These are phyloP conservation scores for Auxenochlorella protothecoides DNA, from an alignment of 139 green algal species.

Conservation along the genomic window DNA sequence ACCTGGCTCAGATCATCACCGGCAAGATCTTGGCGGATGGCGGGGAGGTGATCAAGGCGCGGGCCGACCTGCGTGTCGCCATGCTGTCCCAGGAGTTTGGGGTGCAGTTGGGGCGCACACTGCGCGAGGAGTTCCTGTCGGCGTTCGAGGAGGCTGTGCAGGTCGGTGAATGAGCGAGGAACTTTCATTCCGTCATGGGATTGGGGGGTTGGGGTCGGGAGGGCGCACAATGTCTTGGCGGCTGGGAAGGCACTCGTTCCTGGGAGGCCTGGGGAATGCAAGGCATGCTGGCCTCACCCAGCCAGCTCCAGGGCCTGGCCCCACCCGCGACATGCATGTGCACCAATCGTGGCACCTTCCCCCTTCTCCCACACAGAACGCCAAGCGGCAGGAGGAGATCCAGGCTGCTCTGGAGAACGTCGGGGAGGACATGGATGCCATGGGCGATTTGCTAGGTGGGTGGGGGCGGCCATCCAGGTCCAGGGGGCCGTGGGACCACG, in stretches of 20 bases:
- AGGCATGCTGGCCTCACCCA: not conserved
- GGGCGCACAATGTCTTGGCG: not conserved
- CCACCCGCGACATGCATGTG: no score
- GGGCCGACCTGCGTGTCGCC: constrained; percentile 75
- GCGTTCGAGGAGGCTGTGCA: constrained; percentile 69
- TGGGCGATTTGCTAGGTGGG: constrained; percentile 77
- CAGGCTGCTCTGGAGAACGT: constrained; percentile 70
- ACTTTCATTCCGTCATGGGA: no score
- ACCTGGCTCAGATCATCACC: constrained; percentile 81
- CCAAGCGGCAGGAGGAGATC: constrained; percentile 59
- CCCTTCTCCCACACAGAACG: constrained; percentile 17
- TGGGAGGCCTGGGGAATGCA: no score
- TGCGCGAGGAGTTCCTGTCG: constrained; percentile 92
- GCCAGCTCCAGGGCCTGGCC: not conserved
- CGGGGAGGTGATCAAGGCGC: constrained; percentile 77
- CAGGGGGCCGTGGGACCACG: no score
- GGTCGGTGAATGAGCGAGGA: constrained; percentile 16
- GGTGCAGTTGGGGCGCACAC: constrained; percentile 73
- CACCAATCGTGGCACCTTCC: not conserved
- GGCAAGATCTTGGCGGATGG: constrained; percentile 73
- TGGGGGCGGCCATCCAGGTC: not conserved
- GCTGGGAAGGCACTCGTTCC: no score
- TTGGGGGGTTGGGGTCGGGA: not conserved
- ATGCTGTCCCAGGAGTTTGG: constrained; percentile 98
- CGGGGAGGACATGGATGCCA: constrained; percentile 85